These are phyloP conservation scores for Sarocladiaceae sp. DNA, from an alignment of 2,329 filamentous ascomycete genomes.

Conservation along the genomic window DNA sequence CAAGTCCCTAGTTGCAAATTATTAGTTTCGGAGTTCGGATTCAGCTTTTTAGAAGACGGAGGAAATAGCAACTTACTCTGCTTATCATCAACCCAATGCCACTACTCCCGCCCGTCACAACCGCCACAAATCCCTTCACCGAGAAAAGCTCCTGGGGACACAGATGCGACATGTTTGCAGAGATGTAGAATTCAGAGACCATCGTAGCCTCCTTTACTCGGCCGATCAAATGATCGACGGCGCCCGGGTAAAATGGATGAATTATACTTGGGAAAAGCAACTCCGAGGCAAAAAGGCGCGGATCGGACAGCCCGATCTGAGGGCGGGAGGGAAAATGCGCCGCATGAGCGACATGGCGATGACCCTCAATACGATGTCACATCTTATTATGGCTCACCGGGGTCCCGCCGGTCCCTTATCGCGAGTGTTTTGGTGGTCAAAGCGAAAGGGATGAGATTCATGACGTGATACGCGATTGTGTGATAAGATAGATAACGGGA, in stretches of 20 bases:
- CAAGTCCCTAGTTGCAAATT: slow-evolving; percentile 29
- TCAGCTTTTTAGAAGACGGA: neutral
- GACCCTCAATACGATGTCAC: neutral
- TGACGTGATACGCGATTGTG: neutral
- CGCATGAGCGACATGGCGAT: neutral
- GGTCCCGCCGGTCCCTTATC: neutral
- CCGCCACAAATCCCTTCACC: slow-evolving; percentile 27
- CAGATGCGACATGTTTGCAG: neutral
- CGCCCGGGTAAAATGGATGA: neutral
- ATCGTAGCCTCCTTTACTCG: neutral
- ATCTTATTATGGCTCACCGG: neutral
- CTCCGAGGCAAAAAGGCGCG: no score
- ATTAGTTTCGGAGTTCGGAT: no score
- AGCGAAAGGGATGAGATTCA: neutral
- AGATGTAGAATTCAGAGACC: slow-evolving; percentile 16
- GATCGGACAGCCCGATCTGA: neutral
- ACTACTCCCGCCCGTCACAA: slow-evolving; percentile 34
- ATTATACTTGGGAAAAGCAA: neutral
- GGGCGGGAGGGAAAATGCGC: neutral
- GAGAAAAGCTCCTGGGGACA: slow-evolving; percentile 17
- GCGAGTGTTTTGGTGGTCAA: neutral
- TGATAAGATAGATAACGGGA: neutral
- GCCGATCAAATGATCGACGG: neutral
- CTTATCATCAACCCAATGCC: slow-evolving; percentile 43
- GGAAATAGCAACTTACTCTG: slow-evolving; percentile 24